Evolutionary conservation across 495 filamentous ascomycete genomes (phyloP).

Genomic region (Copromyces sp.): DNA sequence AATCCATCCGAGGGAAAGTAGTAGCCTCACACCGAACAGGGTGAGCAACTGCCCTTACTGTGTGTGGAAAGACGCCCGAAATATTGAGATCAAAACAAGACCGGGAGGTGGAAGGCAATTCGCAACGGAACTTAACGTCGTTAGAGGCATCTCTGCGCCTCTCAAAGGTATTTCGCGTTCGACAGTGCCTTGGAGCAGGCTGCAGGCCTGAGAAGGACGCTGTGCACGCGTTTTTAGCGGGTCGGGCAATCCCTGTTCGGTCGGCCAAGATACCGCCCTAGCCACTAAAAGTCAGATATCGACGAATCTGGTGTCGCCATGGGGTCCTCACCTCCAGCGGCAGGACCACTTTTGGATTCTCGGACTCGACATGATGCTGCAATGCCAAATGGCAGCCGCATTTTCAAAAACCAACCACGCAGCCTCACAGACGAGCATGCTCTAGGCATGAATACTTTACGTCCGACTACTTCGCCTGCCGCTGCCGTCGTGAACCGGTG

Average conservation of each 20-base stretch:
- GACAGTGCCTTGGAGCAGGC: not conserved
- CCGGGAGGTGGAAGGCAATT: not conserved
- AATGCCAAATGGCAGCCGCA: constrained; percentile 27
- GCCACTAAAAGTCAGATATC: constrained; percentile 30
- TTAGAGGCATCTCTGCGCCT: not conserved
- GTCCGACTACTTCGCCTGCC: constrained; percentile 20
- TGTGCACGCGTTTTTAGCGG: not conserved
- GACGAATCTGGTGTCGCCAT: constrained; percentile 21
- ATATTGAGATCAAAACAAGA: not conserved
- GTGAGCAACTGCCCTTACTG: not conserved
- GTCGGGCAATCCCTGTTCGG: constrained; percentile 22
- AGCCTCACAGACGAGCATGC: constrained; percentile 20
- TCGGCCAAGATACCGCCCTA: constrained; percentile 25
- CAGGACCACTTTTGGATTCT: constrained; percentile 3
- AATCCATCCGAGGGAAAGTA: not conserved
- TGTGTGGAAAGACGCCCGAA: not conserved
- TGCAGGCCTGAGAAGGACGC: not conserved
- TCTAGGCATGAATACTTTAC: constrained; percentile 31
- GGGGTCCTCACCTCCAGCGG: constrained; percentile 15
- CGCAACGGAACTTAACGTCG: not conserved
- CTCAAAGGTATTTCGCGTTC: not conserved
- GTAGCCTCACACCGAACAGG: not conserved
- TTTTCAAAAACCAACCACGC: constrained; percentile 15
- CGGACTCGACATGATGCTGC: constrained; percentile 21
- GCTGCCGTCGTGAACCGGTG: constrained; percentile 22